These are phyloP conservation scores for Phalaenopsis equestris DNA, from an alignment of 106 monocot genomes.

Conservation along the genomic window DNA sequence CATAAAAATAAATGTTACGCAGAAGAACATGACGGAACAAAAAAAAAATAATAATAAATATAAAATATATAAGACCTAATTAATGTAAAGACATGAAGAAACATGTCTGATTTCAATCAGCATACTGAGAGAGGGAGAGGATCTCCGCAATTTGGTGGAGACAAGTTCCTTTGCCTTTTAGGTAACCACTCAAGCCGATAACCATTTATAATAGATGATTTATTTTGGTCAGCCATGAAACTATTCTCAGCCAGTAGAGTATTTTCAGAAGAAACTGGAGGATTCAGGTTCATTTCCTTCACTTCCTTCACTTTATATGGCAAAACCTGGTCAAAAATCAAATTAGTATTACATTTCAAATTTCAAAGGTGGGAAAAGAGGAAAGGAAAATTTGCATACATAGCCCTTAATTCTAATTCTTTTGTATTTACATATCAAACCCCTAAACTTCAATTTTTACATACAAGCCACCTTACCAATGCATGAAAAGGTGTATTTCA, in stretches of 20 bases:
- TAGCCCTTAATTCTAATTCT: too few relatives aligned
- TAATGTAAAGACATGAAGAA: too few relatives aligned
- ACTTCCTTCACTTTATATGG: slow-evolving; percentile 37
- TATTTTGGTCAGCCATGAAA: slow-evolving; percentile 18
- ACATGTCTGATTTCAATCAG: background rate
- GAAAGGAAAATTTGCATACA: background rate
- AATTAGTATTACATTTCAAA: background rate
- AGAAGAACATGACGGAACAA: too few relatives aligned
- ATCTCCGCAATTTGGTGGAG: slow-evolving; percentile 16
- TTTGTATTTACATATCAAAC: too few relatives aligned
- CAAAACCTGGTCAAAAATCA: slow-evolving; percentile 19
- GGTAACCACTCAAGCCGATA: slow-evolving; percentile 35
- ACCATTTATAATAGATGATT: slow-evolving; percentile 10
- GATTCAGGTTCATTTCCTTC: slow-evolving; percentile 18
- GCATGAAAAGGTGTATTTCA: too few relatives aligned
- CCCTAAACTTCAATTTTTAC: too few relatives aligned
- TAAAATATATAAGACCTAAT: too few relatives aligned
- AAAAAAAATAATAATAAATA: too few relatives aligned
- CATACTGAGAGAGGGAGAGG: slow-evolving; percentile 20
- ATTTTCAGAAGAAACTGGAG: slow-evolving; percentile 48
- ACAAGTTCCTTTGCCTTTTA: slow-evolving; percentile 18
- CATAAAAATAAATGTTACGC: too few relatives aligned
- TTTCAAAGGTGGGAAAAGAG: background rate
- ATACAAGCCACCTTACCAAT: too few relatives aligned
- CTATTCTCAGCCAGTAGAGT: slow-evolving; percentile 43